Conservation (phyloP, 2,329 filamentous ascomycete genomes). For the Arthroderma uncinatum region DNA sequence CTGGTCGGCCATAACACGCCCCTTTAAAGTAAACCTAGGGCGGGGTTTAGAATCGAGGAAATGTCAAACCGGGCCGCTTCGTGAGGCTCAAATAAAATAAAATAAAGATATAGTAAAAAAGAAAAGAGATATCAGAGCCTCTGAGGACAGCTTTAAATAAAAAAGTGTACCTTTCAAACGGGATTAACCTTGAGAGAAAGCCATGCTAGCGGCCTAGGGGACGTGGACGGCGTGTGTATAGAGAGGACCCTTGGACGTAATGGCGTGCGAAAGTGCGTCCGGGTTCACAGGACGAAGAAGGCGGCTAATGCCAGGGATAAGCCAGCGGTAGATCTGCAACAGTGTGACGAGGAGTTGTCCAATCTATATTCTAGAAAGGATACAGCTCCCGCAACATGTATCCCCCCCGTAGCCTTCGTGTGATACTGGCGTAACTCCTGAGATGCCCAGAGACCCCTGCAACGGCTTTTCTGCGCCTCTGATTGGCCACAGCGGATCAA, state of each 20-base stretch:
- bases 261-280: not conserved
- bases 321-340: not conserved
- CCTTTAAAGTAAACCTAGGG: not conserved
- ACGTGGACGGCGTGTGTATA: not conserved
- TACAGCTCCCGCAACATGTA: not conserved
- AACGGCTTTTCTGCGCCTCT: not conserved
- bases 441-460: not conserved
- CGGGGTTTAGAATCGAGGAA: not conserved
- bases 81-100: not conserved
- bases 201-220: not conserved
- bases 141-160: not conserved
- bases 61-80: not conserved
- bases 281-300: not conserved
- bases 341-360: not conserved
- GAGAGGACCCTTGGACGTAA: not conserved
- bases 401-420: not conserved
- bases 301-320: not conserved
- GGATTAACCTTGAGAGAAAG: not conserved
- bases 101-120: too few relatives aligned
- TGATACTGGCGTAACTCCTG: not conserved
- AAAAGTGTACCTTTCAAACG: not conserved
- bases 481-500: not conserved
- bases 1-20: not conserved
- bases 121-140: too few relatives aligned
- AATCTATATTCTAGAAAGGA: not conserved